Conservation (phyloP, 352 stramenopile species). For the Phytophthora fragariae region DNA sequence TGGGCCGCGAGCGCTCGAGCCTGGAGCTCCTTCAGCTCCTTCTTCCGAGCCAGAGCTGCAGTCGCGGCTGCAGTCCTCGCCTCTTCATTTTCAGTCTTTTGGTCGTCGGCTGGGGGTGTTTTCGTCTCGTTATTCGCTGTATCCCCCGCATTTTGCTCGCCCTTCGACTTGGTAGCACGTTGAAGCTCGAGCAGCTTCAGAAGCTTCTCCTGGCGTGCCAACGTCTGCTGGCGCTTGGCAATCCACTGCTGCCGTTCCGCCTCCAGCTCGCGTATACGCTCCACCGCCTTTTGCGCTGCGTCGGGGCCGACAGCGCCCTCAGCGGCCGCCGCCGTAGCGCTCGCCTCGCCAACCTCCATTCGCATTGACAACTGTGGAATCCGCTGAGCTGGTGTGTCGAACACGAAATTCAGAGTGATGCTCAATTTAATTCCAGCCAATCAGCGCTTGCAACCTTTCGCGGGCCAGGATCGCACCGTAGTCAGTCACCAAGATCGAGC, state of each 20-base stretch:
- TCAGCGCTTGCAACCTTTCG: constrained; percentile 42
- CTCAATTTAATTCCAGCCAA: constrained; percentile 24
- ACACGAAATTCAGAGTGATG: constrained; percentile 7
- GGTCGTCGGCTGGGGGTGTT: not conserved
- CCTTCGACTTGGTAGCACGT: constrained; percentile 9
- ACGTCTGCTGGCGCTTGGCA: constrained; percentile 31
- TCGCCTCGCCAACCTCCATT: constrained; percentile 24
- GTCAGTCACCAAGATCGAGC: constrained; percentile 1
- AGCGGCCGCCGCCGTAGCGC: constrained; percentile 7
- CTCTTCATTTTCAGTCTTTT: not conserved
- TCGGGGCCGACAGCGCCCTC: constrained; percentile 9
- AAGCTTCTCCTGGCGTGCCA: constrained; percentile 38
- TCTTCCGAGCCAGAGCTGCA: constrained; percentile 29
- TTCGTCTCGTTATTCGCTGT: constrained; percentile 9
- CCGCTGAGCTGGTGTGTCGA: constrained; percentile 5
- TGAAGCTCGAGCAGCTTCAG: constrained; percentile 43
- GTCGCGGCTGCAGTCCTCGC: not conserved
- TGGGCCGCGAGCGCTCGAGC: constrained; percentile 31
- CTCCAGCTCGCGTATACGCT: constrained; percentile 28
- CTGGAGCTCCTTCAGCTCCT: constrained; percentile 50
- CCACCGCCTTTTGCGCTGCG: constrained; percentile 16
- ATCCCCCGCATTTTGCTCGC: constrained; percentile 10
- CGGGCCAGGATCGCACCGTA: constrained; percentile 27
- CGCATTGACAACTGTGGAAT: constrained; percentile 8
- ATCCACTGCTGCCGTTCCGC: constrained; percentile 35